These are phyloP conservation scores for Penicillium daleae DNA, from an alignment of 495 filamentous ascomycete species.

Conservation along the genomic window DNA sequence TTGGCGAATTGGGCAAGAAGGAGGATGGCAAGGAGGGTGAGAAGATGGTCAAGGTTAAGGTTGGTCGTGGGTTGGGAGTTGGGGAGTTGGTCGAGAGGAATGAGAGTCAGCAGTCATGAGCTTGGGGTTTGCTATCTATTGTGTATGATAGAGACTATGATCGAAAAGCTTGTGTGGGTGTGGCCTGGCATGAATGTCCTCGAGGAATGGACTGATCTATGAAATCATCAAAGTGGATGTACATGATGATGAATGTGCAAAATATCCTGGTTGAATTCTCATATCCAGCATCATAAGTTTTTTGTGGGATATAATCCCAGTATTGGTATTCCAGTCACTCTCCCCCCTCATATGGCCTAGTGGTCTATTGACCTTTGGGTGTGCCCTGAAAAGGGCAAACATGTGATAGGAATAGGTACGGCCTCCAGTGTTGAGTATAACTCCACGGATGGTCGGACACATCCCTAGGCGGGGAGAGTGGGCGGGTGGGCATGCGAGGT, in stretches of 20 bases:
- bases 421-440: too few relatives aligned
- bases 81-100: conserved; percentile 84
- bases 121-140: background rate
- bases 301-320: too few relatives aligned
- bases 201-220: conserved; percentile 1
- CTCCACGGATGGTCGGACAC: too few relatives aligned
- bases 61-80: conserved; percentile 79
- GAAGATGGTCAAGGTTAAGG: conserved; percentile 70
- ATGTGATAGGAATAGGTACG: too few relatives aligned
- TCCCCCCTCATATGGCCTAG: too few relatives aligned
- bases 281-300: too few relatives aligned
- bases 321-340: too few relatives aligned
- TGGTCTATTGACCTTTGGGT: too few relatives aligned
- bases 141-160: background rate
- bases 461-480: too few relatives aligned
- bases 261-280: too few relatives aligned
- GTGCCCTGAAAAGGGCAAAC: too few relatives aligned
- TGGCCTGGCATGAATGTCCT: background rate
- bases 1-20: conserved; percentile 56
- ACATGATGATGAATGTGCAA: conserved; percentile 8
- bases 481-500: too few relatives aligned
- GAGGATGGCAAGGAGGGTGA: conserved; percentile 49
- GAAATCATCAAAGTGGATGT: conserved; percentile 1
- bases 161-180: background rate
- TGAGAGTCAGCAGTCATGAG: conserved; percentile 43